Conservation (phyloP, 768 basidiomycete genomes). For the Tulasnella calospora region DNA sequence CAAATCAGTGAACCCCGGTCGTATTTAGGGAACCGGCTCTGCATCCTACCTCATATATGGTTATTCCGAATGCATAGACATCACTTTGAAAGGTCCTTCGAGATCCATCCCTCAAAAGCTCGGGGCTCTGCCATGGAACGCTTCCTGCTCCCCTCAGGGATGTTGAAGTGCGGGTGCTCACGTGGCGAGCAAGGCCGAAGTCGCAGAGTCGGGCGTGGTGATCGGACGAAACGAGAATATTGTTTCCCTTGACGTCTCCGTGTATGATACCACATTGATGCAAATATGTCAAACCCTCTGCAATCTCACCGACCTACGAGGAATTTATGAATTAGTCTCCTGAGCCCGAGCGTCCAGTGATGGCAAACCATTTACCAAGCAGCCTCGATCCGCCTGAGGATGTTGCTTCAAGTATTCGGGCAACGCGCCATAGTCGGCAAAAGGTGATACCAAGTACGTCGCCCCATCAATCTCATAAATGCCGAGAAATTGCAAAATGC, state of each 20-base stretch:
- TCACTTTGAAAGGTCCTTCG: background rate
- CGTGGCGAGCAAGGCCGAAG: background rate
- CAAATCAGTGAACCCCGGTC: background rate
- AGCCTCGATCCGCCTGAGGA: background rate
- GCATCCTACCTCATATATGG: background rate
- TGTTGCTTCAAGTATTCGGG: background rate
- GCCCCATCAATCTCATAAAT: background rate
- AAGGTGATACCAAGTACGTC: constrained; percentile 15
- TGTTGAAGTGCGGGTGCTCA: background rate
- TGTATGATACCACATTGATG: background rate
- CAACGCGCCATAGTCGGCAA: background rate
- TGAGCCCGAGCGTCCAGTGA: no score
- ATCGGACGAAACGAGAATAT: background rate
- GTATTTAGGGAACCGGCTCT: background rate
- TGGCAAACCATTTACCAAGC: background rate
- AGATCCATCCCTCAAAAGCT: background rate
- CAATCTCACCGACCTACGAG: background rate
- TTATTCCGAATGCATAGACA: background rate
- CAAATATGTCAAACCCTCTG: background rate
- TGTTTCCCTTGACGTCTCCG: constrained; percentile 10
- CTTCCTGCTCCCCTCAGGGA: background rate
- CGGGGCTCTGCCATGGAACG: background rate
- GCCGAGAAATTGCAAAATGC: background rate
- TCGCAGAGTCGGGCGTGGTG: background rate
- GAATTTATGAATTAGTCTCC: no score